Evolutionary conservation across 805 yeast species (phyloP), one percentile per base, ranked within the genome.

Genomic region (Wickerhamomyces hampshirensis): DNA sequence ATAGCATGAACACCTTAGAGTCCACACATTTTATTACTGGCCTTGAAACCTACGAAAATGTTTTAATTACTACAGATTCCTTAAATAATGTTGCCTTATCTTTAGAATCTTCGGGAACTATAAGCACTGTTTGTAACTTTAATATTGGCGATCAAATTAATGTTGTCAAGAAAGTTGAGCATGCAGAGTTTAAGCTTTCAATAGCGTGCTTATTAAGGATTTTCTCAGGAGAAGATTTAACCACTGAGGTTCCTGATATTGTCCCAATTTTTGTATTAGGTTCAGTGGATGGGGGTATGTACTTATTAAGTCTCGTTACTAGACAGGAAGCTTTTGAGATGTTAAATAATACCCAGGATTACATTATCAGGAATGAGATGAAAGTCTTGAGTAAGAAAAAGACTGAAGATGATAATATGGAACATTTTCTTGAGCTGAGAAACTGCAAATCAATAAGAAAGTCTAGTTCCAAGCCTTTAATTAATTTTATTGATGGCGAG

Each of bases 241-340:
- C 11, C 16, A 30, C 18, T 23, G 30, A 23, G 4, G 23, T 19
- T 5, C 34, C 35, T 4, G 35, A 35, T n/a, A 28, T 49, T 14
- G 23, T 41, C 4, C 58, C 58, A 4, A 26, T 52, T 13, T 45
- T 48, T 27, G 14, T 53, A 0, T 18, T 51, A 10, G 59, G 60
- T 5, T 43, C 60, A 4, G 36, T 46, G 9, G 35, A 33, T 42
- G 61, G 61, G 5, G 53, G 49, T 1, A 13, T 55, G 6, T 53
- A 51, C 28, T 34, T 41, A 16, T n/a, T 55, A 10, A 51, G 52
- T 18, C 5, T 45, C 23, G 42, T 42, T 4, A 31, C 46, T 3
- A 35, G 24, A 11, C 15, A 15, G 8, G 37, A 35, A 3, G 24
- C 26, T 5, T 23, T 18, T 10, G 24, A 23, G 10, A 23, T 33